A percentile compares a stretch with the other conserved stretches of the same genome.
These are phyloP conservation scores for Phylloporus arenicola DNA, from an alignment of 768 basidiomycete species.

Conservation along the genomic window DNA sequence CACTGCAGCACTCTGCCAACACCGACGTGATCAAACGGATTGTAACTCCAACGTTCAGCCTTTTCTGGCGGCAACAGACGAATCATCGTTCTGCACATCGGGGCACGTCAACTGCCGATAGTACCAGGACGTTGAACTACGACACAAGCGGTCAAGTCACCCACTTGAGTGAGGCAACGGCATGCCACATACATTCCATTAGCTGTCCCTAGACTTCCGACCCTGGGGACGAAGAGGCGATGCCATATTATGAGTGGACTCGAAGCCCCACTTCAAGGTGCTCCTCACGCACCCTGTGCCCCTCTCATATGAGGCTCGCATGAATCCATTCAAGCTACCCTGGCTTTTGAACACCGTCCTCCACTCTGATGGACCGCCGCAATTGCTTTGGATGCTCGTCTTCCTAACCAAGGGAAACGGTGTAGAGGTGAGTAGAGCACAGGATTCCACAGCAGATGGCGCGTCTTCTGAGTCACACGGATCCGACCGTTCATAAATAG, in stretches of 20 bases:
- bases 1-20: neutral
- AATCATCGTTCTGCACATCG: neutral
- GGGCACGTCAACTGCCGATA: neutral
- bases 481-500: neutral
- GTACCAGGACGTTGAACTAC: neutral
- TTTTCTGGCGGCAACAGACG: neutral
- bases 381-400: neutral
- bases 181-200: neutral
- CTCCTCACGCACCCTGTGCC: neutral
- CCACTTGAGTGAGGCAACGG: neutral
- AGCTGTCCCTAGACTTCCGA: neutral
- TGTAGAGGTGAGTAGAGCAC: neutral
- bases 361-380: neutral
- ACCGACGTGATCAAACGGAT: slow-evolving; percentile 1
- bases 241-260: neutral
- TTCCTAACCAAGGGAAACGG: neutral
- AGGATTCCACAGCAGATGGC: neutral
- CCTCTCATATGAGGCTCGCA: neutral
- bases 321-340: neutral
- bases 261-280: neutral
- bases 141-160: neutral
- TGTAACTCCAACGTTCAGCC: neutral
- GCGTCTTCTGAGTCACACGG: neutral
- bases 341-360: neutral
- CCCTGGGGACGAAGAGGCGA: neutral